Base-by-base conservation (phyloP, 139 green algal genomes). In the Micractinium conductrix region DNA sequence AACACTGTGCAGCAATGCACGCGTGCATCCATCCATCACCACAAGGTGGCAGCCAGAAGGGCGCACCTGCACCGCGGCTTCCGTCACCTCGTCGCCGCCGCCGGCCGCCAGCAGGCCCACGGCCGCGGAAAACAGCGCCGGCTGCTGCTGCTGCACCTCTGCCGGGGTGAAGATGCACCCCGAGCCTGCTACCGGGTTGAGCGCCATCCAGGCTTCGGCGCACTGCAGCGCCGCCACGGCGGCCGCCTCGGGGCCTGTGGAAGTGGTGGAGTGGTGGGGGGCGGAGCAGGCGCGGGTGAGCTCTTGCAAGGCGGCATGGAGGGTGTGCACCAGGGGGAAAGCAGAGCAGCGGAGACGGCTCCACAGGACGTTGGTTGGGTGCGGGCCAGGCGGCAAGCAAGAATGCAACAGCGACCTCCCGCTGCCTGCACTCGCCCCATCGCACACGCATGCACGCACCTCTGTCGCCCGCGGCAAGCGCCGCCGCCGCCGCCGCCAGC, bases 201-300 rank as follows among this genome's bases (percentile, higher is more conserved):
- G 73, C 22, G 62, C 37, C 68, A 93, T 79, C 90, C 90, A 93
- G 1, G 86, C 80, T 58, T 86, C 68, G 9, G 83, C 62, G 70
- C 85, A 90, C 33, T 75, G 78, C 78, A 93, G 79, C 4, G 80
- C 84, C 1, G 68, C 85, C 24, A 74, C 58, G 2, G 74, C 58
- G 0, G 45, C 17, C 10, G 37, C 63, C 43, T 82, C 48, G 1
- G 30, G 33, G 38, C 48, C 82, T 69, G 78, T 43, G n/a, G n/a
- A n/a, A n/a, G n/a, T n/a, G n/a, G n/a, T n/a, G n/a, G n/a, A n/a
- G n/a, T n/a, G n/a, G n/a, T 4, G 21, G 30, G 28, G 38, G 17
- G 44, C 28, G 28, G 24, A 14, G 43, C 44, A 22, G 38, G 12
- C 8, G 40, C 17, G 30, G 67, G 35, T 6, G 67, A 48, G 65